These are phyloP conservation scores for Wallacemonas sp. DNA, from an alignment of 208 protist genomes.

Conservation along the genomic window DNA sequence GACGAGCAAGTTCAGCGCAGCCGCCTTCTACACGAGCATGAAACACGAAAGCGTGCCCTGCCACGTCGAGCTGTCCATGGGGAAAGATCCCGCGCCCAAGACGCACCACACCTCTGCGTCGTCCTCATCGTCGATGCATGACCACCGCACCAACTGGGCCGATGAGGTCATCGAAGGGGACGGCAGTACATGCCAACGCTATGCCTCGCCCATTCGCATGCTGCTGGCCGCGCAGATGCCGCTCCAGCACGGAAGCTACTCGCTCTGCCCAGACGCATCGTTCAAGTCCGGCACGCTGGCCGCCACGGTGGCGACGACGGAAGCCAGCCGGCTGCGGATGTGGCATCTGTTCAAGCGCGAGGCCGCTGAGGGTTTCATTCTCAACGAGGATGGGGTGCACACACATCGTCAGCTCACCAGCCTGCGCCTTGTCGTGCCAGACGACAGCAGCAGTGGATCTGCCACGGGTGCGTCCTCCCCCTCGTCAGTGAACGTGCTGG, in stretches of 20 bases:
- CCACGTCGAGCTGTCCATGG: conserved; percentile 20
- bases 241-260: conserved; percentile 64
- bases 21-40: conserved; percentile 60
- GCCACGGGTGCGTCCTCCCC: too few relatives aligned
- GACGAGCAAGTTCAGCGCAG: conserved; percentile 33
- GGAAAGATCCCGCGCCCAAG: too few relatives aligned
- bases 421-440: conserved; percentile 36
- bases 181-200: not conserved
- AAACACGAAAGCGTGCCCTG: conserved; percentile 31
- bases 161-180: not conserved
- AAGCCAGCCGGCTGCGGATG: conserved; percentile 58
- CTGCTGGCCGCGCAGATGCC: conserved; percentile 79
- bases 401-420: conserved; percentile 33
- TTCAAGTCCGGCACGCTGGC: conserved; percentile 42
- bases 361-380: conserved; percentile 49
- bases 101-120: too few relatives aligned
- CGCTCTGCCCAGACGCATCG: conserved; percentile 63
- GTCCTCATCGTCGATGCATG: too few relatives aligned
- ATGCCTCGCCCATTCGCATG: conserved; percentile 35
- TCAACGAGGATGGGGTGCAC: conserved; percentile 83
- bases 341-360: conserved; percentile 84
- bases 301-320: conserved; percentile 54
- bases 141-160: too few relatives aligned
- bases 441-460: not conserved
- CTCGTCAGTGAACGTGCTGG: too few relatives aligned